Conservation (phyloP, 2,329 filamentous ascomycete genomes). For the Hypomyces perniciosus region DNA sequence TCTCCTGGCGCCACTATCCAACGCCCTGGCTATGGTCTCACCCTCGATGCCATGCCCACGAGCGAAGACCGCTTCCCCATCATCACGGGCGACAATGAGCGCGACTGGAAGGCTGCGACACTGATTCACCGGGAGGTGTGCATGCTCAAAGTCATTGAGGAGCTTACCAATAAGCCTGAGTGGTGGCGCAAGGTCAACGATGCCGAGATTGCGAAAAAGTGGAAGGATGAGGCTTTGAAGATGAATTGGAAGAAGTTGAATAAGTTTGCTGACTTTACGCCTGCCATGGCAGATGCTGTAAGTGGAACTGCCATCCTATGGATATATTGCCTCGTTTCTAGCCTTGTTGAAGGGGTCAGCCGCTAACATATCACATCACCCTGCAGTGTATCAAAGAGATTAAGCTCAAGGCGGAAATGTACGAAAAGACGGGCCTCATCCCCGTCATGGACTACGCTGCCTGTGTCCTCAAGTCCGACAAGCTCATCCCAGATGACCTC, state of each 20-base stretch:
- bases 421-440: conserved; percentile 26
- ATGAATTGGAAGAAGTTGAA: conserved; percentile 24
- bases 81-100: conserved; percentile 11
- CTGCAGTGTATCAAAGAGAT: conserved; percentile 28
- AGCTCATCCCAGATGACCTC: conserved; percentile 19
- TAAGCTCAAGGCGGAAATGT: conserved; percentile 27
- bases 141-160: conserved; percentile 28
- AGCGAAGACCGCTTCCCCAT: conserved; percentile 16
- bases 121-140: conserved; percentile 26
- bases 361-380: not conserved
- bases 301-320: conserved; percentile 2
- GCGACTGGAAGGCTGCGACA: conserved; percentile 21
- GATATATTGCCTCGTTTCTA: no score
- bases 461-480: conserved; percentile 31
- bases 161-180: conserved; percentile 29
- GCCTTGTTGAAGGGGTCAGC: no score
- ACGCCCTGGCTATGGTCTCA: conserved; percentile 23
- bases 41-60: conserved; percentile 13
- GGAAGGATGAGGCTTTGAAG: conserved; percentile 24
- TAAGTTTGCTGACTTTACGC: conserved; percentile 22
- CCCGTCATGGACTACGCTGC: conserved; percentile 28
- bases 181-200: conserved; percentile 30
- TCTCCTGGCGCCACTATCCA: no score
- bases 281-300: conserved; percentile 26
- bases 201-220: conserved; percentile 21